Base-by-base conservation (phyloP, 129 eudicot species). In the Apium graveolens region DNA sequence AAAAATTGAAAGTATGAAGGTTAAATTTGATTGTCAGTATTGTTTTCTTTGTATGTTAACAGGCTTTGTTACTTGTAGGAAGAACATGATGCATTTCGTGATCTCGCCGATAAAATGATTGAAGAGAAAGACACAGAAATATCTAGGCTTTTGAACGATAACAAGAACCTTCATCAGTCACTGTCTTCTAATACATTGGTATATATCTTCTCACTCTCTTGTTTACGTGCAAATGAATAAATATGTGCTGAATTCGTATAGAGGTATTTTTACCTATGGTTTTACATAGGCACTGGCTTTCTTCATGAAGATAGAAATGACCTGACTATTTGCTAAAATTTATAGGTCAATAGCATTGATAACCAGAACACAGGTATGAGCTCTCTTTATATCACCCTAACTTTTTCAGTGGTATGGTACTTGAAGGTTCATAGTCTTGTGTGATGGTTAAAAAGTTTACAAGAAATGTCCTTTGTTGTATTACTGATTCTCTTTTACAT, bases 61-160 rank as follows among this genome's bases (percentile, higher is more conserved):
- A 65, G 55, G 29, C 74, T 32, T 29, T 35, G 5, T 79, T 78
- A 29, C 82, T 81, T 80, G 73, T 73, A 96, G 99, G 99, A 96
- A 78, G 99, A 96, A 87, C 99, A 92, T 81, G 86, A 80, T 75
- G 83, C 99, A n/a, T 96, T 96, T 69, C 97, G 93, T 68, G 97
- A 96, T 82, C 99, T 96, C 81, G 99, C 97, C 80, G 99, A 96
- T 88, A 90, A 89, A 85, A 84, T 96, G 84, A 85, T 96, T 74
- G 99, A 90, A 83, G 99, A 92, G 81, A 96, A 96, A 85, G 99
- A 96, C 84, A 84, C 71, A 70, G 97, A 96, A 86, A 90, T 90
- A n/a, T 78, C 97, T 73, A 89, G 93, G 76, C 99, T 96, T 83
- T 78, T 85, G 78, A 86, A 89, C 82, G 96, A 92, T 69, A 92